Evolutionary conservation across 2,329 filamentous ascomycete genomes (phyloP), one percentile per base, ranked within the genome.

Genomic region (Tolypocladium guangdongense): DNA sequence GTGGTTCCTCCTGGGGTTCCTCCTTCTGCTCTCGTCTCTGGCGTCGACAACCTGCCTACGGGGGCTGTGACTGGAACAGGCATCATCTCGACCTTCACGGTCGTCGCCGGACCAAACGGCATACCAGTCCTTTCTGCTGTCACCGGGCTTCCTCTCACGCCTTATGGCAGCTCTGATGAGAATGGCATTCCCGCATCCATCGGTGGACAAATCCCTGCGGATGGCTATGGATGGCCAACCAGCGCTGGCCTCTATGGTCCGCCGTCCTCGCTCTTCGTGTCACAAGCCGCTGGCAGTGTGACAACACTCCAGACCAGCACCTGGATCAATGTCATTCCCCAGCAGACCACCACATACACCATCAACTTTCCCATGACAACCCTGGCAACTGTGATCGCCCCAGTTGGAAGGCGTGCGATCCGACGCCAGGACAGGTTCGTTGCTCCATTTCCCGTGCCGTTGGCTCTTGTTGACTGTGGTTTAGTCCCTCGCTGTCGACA

Each of bases 261-360:
- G 41, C 52, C 55, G 11, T 54, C 55, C 38, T 62, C 55, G 59
- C 59, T n/a, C 61, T 60, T 55, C 53, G 65, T 45, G 36, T 51
- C 39, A 50, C 49, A 51, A 50, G 56, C 41, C 49, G 53, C 54
- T 2, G 51, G 43, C 38, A 54, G 56, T 27, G 47, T 50, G 49
- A 58, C 59, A 2, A 58, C 58, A 8, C 55, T 71, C 3, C 60
- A 65, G 22, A 73, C 69, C 8, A 67, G 64, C 49, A 72, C 69
- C 22, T 71, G 70, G 67, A 64, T 66, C 53, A 73, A 73, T 35
- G 51, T 72, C 48, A 68, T 73, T 30, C 59, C 63, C 2, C 68
- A 69, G 45, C 60, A 63, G 35, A 73, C 70, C 2, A 73, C 71
- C 6, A 72, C 71, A 1, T 71, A 71, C 55, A 71, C 68, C 1